Evolutionary conservation across 345 rosid genomes (phyloP).

Genomic region (Reutealis trisperma): DNA sequence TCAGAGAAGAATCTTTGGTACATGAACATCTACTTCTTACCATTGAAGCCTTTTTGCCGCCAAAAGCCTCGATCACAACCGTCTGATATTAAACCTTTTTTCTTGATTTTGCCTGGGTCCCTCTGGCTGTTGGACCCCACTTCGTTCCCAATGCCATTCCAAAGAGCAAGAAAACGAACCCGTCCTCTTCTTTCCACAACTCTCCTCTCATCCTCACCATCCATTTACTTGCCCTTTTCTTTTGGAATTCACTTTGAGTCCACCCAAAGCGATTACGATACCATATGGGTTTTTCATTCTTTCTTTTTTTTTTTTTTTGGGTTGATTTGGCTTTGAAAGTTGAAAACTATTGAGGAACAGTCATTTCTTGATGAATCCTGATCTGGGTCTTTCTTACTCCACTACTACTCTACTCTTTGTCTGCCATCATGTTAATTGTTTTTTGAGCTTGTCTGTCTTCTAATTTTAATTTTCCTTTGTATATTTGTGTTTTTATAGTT

Average conservation of each 20-base stretch:
- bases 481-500: background rate
- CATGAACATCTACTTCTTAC: background rate
- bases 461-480: background rate
- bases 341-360: background rate
- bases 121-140: conserved; percentile 24
- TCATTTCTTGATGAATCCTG: conserved; percentile 24
- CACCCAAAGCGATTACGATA: conserved; percentile 33
- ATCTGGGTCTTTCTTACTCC: conserved; percentile 22
- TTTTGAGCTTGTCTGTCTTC: background rate
- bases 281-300: background rate
- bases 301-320: background rate
- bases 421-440: background rate
- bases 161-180: conserved; percentile 24
- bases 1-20: conserved; percentile 11
- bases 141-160: conserved; percentile 2
- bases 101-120: conserved; percentile 14
- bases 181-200: conserved; percentile 16
- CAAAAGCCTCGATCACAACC: conserved; percentile 30
- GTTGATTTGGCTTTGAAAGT: background rate
- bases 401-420: background rate
- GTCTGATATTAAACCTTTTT: conserved; percentile 8
- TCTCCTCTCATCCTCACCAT: conserved; percentile 19
- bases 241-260: conserved; percentile 29
- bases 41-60: conserved; percentile 32
- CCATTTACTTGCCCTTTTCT: background rate